Evolutionary conservation across 2,329 filamentous ascomycete species (phyloP), one percentile per base, ranked within the genome.

Genomic region (Penicillium verrucosum): DNA sequence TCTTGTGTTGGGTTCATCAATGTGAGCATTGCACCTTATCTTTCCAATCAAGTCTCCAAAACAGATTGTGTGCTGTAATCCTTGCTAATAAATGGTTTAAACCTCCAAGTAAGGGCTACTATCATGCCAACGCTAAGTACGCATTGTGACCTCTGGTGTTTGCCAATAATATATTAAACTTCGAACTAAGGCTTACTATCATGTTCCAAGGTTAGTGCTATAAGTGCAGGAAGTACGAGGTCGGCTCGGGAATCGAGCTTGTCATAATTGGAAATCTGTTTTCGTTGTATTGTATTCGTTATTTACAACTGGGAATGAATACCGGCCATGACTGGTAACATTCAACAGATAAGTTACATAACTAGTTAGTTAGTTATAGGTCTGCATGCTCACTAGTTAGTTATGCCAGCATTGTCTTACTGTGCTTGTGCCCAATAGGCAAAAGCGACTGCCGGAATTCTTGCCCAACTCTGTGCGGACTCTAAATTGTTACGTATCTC

Each of bases 11-110:
- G 41, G 49, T 40, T 25, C 12, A 52, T 23, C 25, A n/a, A 32
- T 41, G 51, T 41, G 7, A 47, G 42, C 42, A 41, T 47, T 40
- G 51, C 42, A 41, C 42, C 51, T 47, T 53, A 53, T 47, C 51
- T 47, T 34, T 25, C 51, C 32, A 40, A 47, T 53, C 16, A 47
- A 21, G 34, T 14, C 4, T n/a, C 14, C 14, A 23, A 34, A 16
- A 18, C 11, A 10, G 16, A 27, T 18, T 38, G 27, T n/a, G 41
- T 38, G n/a, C 21, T 44, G 30, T 37, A 4, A 21, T 25, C 16
- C 29, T 36, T 36, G 29, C 38, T 27, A n/a, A 30, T 36, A 29
- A 42, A 44, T 4, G 2, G 10, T 44, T 44, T 44, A 27, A 51
- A 44, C 29, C 36, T 44, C 25, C 6, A 25, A 30, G 3, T 23